Percentiles rank a stretch among this genome's conserved stretches.
phyloP scores from a whole-genome alignment of 345 rosid genomes.

The Citropsis articulata region DNA sequence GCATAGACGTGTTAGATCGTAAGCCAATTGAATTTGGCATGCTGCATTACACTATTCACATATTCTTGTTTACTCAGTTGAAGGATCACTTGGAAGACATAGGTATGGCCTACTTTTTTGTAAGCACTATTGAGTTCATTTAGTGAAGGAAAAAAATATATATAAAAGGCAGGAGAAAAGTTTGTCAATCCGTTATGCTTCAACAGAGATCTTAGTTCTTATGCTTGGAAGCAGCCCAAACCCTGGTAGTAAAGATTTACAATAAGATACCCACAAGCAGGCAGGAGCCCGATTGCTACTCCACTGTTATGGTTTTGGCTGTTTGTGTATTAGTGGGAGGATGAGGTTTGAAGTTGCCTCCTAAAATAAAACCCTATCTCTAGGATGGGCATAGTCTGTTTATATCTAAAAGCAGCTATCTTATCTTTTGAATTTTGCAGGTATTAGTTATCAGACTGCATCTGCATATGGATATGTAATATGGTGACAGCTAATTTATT shows the following conservation, averaged over 20 bases:
- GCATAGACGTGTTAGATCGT: neutral
- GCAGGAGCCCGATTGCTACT: neutral
- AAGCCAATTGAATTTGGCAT: neutral
- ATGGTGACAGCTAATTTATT: neutral
- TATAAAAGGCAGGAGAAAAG: neutral
- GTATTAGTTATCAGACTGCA: neutral
- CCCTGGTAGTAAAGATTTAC: neutral
- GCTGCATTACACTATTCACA: neutral
- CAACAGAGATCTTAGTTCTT: neutral
- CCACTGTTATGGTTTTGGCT: neutral
- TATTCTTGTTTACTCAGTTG: neutral
- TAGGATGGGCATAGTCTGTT: neutral
- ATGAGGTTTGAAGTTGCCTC: neutral
- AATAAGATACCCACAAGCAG: neutral
- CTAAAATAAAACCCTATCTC: neutral
- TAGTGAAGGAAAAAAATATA: neutral
- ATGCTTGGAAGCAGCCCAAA: neutral
- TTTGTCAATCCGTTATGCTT: neutral
- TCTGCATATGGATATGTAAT: neutral
- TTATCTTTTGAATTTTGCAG: neutral
- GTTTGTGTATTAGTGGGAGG: neutral
- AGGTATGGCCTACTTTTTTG: neutral
- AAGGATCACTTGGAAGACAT: neutral
- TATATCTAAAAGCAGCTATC: neutral
- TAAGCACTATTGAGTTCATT: neutral